A percentile compares a stretch with the other conserved stretches of the same genome.
Evolutionary conservation across 306 rosid species (phyloP).

Genomic region (Geum urbanum): DNA sequence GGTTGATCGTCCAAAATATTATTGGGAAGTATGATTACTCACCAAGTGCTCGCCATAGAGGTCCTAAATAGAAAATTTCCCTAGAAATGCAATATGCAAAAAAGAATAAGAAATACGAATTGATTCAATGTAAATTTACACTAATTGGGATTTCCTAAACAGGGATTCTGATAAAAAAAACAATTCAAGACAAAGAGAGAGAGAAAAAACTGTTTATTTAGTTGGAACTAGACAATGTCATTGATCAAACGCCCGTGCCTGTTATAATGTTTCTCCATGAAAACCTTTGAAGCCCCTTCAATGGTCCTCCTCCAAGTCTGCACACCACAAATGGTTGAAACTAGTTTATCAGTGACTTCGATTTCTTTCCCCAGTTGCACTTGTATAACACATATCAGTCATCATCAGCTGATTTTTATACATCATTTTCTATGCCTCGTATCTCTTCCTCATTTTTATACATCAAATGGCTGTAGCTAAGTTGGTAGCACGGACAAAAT

Average conservation of each 20-base stretch:
- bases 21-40: no score
- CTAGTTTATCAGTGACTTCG: not conserved
- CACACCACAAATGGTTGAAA: not conserved
- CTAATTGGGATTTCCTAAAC: not conserved
- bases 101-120: not conserved
- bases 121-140: constrained; percentile 6
- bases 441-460: not conserved
- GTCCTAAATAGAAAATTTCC: no score
- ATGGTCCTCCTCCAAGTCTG: constrained; percentile 85
- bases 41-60: no score
- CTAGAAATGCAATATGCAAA: not conserved
- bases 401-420: not conserved
- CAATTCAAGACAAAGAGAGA: not conserved
- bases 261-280: constrained; percentile 80
- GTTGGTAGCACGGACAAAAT: constrained; percentile 1
- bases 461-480: not conserved
- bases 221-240: constrained; percentile 48
- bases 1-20: no score
- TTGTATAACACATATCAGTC: not conserved
- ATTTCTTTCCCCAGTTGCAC: constrained; percentile 10
- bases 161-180: not conserved
- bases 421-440: not conserved
- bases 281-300: constrained; percentile 76
- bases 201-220: not conserved
- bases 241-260: constrained; percentile 72